A percentile compares a stretch with the other conserved stretches of the same genome.
Conservation (phyloP, 164 flowering plant species). For the Kalanchoe fedtschenkoi region DNA sequence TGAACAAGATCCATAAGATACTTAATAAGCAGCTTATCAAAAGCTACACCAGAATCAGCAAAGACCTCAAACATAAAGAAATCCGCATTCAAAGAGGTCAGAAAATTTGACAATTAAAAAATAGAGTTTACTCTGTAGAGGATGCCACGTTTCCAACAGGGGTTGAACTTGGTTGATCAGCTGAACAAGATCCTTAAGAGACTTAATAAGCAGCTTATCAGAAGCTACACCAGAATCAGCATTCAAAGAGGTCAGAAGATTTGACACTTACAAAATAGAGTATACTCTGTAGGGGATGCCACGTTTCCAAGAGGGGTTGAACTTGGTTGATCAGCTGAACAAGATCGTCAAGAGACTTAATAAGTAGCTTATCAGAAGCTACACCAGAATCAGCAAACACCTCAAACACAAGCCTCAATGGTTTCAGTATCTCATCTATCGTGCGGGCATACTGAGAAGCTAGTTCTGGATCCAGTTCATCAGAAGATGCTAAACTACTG, state of each 20-base stretch:
- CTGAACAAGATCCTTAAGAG: conserved; percentile 42
- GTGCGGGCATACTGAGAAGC: conserved; percentile 43
- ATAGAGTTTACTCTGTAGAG: conserved; percentile 65
- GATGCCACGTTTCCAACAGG: conserved; percentile 56
- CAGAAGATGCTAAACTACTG: conserved; percentile 32
- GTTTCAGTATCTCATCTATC: conserved; percentile 55
- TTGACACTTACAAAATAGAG: conserved; percentile 57
- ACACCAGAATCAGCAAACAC: conserved; percentile 40
- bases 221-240: conserved; percentile 38
- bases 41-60: conserved; percentile 34
- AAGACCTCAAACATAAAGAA: too few species aligned
- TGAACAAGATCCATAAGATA: conserved; percentile 42
- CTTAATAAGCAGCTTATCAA: conserved; percentile 40
- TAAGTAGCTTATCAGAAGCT: conserved; percentile 41
- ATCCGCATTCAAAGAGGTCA: background rate
- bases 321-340: conserved; percentile 45
- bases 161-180: conserved; percentile 49
- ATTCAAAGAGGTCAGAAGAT: background rate
- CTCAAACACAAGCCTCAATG: conserved; percentile 60
- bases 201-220: conserved; percentile 37
- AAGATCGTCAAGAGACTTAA: conserved; percentile 40
- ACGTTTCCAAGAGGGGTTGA: conserved; percentile 46
- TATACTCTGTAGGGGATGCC: conserved; percentile 72
- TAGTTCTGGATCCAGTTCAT: conserved; percentile 37
- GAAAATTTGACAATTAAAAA: conserved; percentile 41